phyloP scores from a whole-genome alignment of 495 filamentous ascomycete genomes.

The Penicillium angulare region DNA sequence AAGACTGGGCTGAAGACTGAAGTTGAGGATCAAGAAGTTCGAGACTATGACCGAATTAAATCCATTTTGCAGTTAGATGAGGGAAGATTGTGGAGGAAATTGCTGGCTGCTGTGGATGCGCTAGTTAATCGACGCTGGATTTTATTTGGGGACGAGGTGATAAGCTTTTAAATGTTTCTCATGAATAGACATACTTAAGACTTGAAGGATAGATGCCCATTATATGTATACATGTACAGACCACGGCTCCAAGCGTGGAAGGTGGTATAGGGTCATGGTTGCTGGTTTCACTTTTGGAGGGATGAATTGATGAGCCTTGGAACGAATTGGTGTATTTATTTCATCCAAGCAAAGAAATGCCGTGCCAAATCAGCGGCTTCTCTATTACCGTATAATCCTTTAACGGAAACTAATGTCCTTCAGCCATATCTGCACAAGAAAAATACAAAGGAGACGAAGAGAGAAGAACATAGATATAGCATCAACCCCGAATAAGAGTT shows the following conservation, averaged over 20 bases:
- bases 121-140: slow-evolving; percentile 26
- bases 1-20: slow-evolving; percentile 18
- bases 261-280: no score
- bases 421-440: slow-evolving; percentile 15
- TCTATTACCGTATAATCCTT: slow-evolving; percentile 4
- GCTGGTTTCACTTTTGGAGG: no score
- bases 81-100: slow-evolving; percentile 20
- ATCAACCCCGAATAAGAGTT: slow-evolving; percentile 8
- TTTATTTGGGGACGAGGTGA: not conserved
- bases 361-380: not conserved
- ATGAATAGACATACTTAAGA: no score
- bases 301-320: no score
- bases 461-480: not conserved
- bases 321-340: no score
- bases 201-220: no score
- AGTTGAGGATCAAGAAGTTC: slow-evolving; percentile 18
- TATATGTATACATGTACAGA: no score
- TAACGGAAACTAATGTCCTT: not conserved
- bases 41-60: slow-evolving; percentile 25
- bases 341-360: not conserved
- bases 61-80: slow-evolving; percentile 18
- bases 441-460: not conserved
- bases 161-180: no score
- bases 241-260: no score
- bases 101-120: slow-evolving; percentile 24